A percentile compares a stretch with the other conserved stretches of the same genome.
These are phyloP conservation scores for Candida tibetensis DNA, from an alignment of 805 yeast genomes.

Conservation along the genomic window DNA sequence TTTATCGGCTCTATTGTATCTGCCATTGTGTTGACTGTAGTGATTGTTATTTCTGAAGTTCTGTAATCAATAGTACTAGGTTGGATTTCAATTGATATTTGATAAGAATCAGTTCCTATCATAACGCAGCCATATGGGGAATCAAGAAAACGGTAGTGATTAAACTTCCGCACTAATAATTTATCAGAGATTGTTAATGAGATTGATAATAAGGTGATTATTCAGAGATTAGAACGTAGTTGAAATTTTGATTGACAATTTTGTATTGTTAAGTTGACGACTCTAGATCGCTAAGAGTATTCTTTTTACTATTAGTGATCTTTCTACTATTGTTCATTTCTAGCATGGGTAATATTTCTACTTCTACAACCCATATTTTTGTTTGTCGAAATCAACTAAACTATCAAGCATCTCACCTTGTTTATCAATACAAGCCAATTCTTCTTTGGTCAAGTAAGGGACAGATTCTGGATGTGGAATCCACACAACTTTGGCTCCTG, in stretches of 20 bases:
- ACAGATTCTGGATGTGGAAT: constrained; percentile 81
- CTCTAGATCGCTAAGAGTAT: too few species aligned
- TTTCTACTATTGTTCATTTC: too few species aligned
- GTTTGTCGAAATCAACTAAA: constrained; percentile 44
- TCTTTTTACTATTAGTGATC: too few species aligned
- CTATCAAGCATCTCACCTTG: constrained; percentile 56
- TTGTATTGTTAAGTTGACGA: too few species aligned
- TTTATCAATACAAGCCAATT: constrained; percentile 48
- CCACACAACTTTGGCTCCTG: constrained; percentile 90
- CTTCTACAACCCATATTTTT: constrained; percentile 15
- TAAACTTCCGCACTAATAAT: too few species aligned
- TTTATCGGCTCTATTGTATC: constrained; percentile 44
- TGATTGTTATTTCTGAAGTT: constrained; percentile 26
- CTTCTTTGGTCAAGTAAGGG: constrained; percentile 49
- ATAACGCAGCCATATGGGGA: constrained; percentile 13
- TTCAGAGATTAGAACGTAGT: too few species aligned
- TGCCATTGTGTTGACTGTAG: constrained; percentile 14
- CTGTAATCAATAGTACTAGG: constrained; percentile 27
- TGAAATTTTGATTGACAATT: too few species aligned
- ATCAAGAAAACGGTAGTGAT: background rate
- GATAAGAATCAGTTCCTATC: constrained; percentile 44
- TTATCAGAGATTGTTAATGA: too few species aligned
- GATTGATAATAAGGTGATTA: too few species aligned
- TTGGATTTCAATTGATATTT: constrained; percentile 28
- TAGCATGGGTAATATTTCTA: too few species aligned